Evolutionary conservation across 257 asterid species (phyloP).

Genomic region (Capsicum baccatum): DNA sequence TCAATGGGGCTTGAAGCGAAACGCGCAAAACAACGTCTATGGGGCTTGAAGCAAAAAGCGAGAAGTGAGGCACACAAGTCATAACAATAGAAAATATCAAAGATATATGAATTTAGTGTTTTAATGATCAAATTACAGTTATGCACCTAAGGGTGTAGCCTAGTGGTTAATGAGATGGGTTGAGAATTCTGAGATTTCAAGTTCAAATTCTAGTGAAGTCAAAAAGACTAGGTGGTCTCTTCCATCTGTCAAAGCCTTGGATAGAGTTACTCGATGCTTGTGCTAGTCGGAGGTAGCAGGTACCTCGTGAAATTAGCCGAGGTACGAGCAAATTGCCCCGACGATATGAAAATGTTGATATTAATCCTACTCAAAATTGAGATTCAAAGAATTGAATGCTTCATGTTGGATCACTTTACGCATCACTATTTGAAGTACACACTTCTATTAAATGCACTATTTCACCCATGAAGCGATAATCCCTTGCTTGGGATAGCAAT

Average conservation of each 20-base stretch:
- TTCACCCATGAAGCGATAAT: background rate
- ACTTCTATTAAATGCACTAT: background rate
- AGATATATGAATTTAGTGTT: background rate
- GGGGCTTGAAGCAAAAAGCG: background rate
- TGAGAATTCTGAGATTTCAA: background rate
- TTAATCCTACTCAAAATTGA: slow-evolving; percentile 3
- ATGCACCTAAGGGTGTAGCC: background rate
- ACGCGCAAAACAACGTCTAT: background rate
- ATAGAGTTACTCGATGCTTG: background rate
- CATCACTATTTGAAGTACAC: background rate
- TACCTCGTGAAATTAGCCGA: background rate
- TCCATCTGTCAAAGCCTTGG: background rate
- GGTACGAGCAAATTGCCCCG: background rate
- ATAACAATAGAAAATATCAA: background rate
- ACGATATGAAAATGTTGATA: background rate
- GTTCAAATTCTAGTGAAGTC: background rate
- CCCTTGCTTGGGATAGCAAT: background rate
- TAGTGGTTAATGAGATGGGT: background rate
- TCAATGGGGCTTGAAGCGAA: background rate
- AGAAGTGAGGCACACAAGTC: slow-evolving; percentile 4
- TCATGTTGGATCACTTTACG: background rate
- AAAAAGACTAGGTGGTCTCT: slow-evolving; percentile 12
- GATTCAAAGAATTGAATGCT: slow-evolving; percentile 3
- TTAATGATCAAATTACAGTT: background rate
- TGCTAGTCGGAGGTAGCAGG: background rate